Evolutionary conservation across 352 stramenopile species (phyloP), one percentile per base, ranked within the genome.

Genomic region (Globisporangium alternatum): DNA sequence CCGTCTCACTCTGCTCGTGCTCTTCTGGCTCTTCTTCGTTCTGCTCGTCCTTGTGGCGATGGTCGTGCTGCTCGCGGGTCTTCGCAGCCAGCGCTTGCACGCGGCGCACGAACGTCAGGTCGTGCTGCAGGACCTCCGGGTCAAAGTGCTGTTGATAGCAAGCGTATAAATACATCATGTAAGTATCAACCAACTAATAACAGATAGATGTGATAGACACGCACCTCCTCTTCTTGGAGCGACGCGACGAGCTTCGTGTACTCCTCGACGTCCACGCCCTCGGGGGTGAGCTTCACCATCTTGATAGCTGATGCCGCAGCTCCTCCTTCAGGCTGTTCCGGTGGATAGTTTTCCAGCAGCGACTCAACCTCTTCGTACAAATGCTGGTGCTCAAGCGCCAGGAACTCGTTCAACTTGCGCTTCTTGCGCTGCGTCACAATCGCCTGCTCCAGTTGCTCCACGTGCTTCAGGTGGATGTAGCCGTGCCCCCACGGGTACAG

Each of bases 401-500:
- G 66, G 55, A 84, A 84, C 62, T 86, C 69, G 53, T 80, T 81
- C 55, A 64, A 76, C 31, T 64, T 67, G 63, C 77, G 77, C 47
- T 86, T 88, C 63, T 78, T 76, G 5, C 74, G 62, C 41, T 81
- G 60, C 17, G 70, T 72, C 3, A 66, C 59, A 52, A 81, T 62
- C 21, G 74, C 74, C 37, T 72, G 51, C 1, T 80, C 65, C 31
- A 83, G 66, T 49, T 76, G 76, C 62, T 86, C 68, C 21, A 93
- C 74, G 8, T 81, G 65, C n/a, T 68, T 75, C 22, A 83, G 56
- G 47, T 88, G 81, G 33, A 94, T 68, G 66, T 87, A 91, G 25
- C 81, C 86, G 28, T 92, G 75, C 1, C 83, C 86, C 80, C 81
- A 94, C 7, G 85, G 81, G 65, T 79, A 94, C 45, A 90, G 41